A percentile compares a stretch with the other conserved stretches of the same genome.
phyloP scores from a whole-genome alignment of 2,329 filamentous ascomycete species.

The Colletotrichum cuscutae region DNA sequence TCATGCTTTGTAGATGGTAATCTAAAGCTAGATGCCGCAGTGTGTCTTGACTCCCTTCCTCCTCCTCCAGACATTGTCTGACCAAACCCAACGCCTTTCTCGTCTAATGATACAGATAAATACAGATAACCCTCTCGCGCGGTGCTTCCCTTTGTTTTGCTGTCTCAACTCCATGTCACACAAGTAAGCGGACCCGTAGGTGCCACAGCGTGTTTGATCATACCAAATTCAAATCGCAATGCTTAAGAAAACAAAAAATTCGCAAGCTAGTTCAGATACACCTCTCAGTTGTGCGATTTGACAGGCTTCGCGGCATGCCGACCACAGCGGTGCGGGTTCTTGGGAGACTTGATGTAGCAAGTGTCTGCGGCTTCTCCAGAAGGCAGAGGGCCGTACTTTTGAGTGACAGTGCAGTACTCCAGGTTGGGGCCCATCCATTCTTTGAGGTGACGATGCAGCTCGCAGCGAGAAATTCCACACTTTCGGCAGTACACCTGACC shows the following conservation, averaged over 20 bases:
- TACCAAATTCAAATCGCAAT: background rate
- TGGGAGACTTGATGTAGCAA: constrained; percentile 70
- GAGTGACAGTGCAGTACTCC: constrained; percentile 71
- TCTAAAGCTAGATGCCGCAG: background rate
- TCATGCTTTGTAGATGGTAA: background rate
- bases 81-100: background rate
- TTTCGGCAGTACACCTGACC: constrained; percentile 72
- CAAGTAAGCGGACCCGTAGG: background rate
- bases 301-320: constrained; percentile 55
- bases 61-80: background rate
- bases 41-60: background rate
- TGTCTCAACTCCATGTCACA: background rate
- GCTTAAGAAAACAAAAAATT: background rate
- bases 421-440: constrained; percentile 66
- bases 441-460: constrained; percentile 70
- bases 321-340: constrained; percentile 67
- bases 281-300: background rate
- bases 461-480: constrained; percentile 69
- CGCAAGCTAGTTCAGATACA: background rate
- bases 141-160: background rate
- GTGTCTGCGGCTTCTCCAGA: constrained; percentile 57
- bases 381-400: constrained; percentile 64
- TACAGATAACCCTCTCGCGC: background rate
- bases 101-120: background rate
- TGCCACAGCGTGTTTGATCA: background rate